phyloP scores from a whole-genome alignment of 805 yeast genomes.

The Lachancea nothofagi region DNA sequence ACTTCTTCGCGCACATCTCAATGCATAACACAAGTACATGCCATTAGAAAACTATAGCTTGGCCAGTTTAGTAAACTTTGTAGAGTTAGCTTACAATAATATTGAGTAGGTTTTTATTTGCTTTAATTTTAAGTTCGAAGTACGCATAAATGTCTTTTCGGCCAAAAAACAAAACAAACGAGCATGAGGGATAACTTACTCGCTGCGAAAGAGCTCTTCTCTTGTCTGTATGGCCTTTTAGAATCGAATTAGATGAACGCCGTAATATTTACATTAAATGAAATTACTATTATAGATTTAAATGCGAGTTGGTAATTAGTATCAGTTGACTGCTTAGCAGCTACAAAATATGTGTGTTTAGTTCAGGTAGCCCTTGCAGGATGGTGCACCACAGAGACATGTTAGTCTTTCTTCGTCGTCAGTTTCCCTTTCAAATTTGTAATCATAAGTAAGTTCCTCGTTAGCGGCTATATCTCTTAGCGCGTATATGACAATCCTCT shows the following conservation, averaged over 20 bases:
- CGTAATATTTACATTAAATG: too few relatives aligned
- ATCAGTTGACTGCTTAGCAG: too few relatives aligned
- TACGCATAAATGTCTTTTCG: too few relatives aligned
- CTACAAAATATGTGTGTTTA: constrained; percentile 27
- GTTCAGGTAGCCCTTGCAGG: constrained; percentile 88
- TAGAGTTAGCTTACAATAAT: background rate
- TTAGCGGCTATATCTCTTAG: constrained; percentile 79
- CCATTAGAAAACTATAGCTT: background rate
- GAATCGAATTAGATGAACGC: too few relatives aligned
- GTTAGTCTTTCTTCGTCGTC: constrained; percentile 83
- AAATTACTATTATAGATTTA: background rate
- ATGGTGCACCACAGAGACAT: constrained; percentile 93
- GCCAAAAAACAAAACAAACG: too few relatives aligned
- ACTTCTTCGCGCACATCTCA: background rate
- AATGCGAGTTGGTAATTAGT: too few relatives aligned
- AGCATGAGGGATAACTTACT: background rate
- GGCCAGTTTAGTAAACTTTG: too few relatives aligned
- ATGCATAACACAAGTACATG: background rate
- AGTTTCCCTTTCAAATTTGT: constrained; percentile 87
- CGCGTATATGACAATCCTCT: constrained; percentile 92
- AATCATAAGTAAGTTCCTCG: constrained; percentile 92
- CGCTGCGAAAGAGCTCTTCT: background rate
- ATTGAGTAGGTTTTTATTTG: too few relatives aligned
- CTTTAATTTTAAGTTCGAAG: too few relatives aligned
- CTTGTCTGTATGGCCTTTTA: too few relatives aligned